A percentile compares a stretch with the other conserved stretches of the same genome.
phyloP scores from a whole-genome alignment of 2,329 filamentous ascomycete species.

The Coniochaeta prunicola region DNA sequence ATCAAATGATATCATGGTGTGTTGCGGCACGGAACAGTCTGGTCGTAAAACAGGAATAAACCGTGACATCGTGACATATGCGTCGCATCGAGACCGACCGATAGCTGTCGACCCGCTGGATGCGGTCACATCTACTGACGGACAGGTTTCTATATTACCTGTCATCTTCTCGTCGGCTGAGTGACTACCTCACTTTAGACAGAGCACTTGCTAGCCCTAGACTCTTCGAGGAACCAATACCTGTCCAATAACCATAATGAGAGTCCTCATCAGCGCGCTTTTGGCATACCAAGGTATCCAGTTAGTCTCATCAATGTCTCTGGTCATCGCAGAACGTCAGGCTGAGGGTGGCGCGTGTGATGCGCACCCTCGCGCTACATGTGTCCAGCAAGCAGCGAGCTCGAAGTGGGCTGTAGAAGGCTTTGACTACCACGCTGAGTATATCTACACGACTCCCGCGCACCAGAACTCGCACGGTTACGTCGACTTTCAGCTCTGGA shows the following conservation, averaged over 20 bases:
- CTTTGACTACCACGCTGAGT: slow-evolving; percentile 38
- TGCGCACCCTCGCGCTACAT: neutral
- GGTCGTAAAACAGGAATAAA: neutral
- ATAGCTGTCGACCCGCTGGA: neutral
- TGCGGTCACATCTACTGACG: neutral
- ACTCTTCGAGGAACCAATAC: neutral
- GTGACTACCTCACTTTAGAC: neutral
- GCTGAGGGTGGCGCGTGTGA: neutral
- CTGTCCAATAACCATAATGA: neutral
- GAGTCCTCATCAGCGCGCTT: neutral
- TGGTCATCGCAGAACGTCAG: neutral
- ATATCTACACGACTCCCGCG: slow-evolving; percentile 38
- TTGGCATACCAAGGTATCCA: neutral
- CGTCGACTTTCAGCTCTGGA: slow-evolving; percentile 38
- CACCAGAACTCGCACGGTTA: slow-evolving; percentile 39
- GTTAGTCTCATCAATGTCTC: neutral
- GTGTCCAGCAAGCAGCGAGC: slow-evolving; percentile 12
- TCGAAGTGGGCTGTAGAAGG: slow-evolving; percentile 30
- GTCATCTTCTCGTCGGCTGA: neutral
- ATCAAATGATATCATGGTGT: neutral
- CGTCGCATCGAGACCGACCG: neutral
- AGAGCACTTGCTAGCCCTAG: neutral
- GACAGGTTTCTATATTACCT: neutral
- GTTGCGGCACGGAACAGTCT: neutral
- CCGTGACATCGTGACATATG: neutral